Evolutionary conservation across 164 flowering plant genomes (phyloP).

Genomic region (Macadamia tetraphylla): DNA sequence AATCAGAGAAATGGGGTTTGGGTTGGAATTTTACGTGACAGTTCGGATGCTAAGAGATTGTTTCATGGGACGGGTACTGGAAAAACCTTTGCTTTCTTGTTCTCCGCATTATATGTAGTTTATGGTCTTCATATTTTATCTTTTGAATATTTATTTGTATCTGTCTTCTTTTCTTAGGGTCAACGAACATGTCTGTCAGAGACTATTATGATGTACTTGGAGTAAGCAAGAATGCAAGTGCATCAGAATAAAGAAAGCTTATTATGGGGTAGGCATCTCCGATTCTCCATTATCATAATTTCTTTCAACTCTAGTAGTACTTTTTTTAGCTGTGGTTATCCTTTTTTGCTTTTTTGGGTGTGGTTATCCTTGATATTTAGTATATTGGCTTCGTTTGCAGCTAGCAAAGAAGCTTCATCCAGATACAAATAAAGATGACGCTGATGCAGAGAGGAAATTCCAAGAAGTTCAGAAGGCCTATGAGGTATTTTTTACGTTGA

Average conservation of each 20-base stretch:
- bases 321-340: neutral
- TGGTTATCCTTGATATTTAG: neutral
- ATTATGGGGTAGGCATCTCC: constrained; percentile 66
- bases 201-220: constrained; percentile 89
- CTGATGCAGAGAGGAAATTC: constrained; percentile 67
- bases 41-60: constrained; percentile 29
- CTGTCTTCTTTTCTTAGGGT: constrained; percentile 7
- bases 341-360: neutral
- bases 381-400: constrained; percentile 19
- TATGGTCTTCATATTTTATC: neutral
- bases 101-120: neutral
- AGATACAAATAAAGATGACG: constrained; percentile 67
- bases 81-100: neutral
- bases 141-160: neutral
- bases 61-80: constrained; percentile 69
- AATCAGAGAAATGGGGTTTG: constrained; percentile 20
- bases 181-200: constrained; percentile 35
- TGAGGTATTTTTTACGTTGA: constrained; percentile 32
- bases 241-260: constrained; percentile 92
- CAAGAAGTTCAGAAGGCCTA: constrained; percentile 71
- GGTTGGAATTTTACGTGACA: constrained; percentile 26
- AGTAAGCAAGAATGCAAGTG: constrained; percentile 72
- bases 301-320: neutral
- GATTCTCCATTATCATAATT: neutral
- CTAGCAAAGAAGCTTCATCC: constrained; percentile 81